phyloP scores from a whole-genome alignment of 1,139 yeast genomes.

The Arxiozyma telluris region DNA sequence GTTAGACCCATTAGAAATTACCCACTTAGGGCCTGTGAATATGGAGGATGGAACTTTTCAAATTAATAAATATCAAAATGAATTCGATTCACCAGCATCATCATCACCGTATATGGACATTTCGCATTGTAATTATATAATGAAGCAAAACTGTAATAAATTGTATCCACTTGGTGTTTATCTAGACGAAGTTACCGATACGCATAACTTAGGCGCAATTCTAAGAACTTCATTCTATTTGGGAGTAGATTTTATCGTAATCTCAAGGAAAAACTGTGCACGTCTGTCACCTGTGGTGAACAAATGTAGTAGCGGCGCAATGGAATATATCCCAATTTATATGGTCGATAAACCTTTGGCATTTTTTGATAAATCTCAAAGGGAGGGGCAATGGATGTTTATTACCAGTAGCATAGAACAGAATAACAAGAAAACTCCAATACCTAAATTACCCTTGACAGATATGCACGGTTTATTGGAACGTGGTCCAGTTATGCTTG shows the following conservation, averaged over 20 bases:
- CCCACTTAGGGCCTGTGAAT: slow-evolving; percentile 32
- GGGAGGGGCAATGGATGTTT: slow-evolving; percentile 58
- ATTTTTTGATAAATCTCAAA: slow-evolving; percentile 47
- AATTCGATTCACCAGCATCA: slow-evolving; percentile 8
- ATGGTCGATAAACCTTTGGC: slow-evolving; percentile 48
- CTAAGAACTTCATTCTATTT: slow-evolving; percentile 72
- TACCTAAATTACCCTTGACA: slow-evolving; percentile 35
- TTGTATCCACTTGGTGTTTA: slow-evolving; percentile 62
- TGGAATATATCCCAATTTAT: slow-evolving; percentile 62
- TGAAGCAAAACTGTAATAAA: slow-evolving; percentile 12
- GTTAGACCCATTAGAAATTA: slow-evolving; percentile 39
- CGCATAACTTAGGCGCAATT: slow-evolving; percentile 85
- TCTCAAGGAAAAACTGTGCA: slow-evolving; percentile 67
- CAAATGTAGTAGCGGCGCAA: slow-evolving; percentile 83
- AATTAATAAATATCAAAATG: neutral
- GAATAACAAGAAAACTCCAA: slow-evolving; percentile 14
- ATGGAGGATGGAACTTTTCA: slow-evolving; percentile 22
- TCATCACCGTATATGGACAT: neutral
- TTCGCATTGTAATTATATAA: neutral
- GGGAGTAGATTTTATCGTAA: slow-evolving; percentile 73
- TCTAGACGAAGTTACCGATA: slow-evolving; percentile 78
- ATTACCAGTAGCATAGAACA: slow-evolving; percentile 41
- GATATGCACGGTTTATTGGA: slow-evolving; percentile 39
- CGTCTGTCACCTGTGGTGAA: slow-evolving; percentile 60
- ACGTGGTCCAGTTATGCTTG: slow-evolving; percentile 54